Percentiles rank a stretch among this genome's conserved stretches.
Evolutionary conservation across 1,139 yeast species (phyloP).

Genomic region (Suhomyces kunorum): DNA sequence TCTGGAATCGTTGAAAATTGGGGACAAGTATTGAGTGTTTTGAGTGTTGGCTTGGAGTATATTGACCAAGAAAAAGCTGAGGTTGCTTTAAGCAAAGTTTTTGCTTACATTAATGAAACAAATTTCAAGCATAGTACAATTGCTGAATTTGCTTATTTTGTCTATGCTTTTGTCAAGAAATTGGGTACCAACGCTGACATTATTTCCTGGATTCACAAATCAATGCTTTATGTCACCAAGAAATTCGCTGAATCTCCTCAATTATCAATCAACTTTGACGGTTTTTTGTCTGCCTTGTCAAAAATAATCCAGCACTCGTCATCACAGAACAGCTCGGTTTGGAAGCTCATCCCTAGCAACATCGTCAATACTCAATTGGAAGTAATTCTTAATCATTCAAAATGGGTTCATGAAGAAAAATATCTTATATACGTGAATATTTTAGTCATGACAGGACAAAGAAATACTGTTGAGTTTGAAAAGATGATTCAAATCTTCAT

Average conservation of each 20-base stretch:
- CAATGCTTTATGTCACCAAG: slow-evolving; percentile 61
- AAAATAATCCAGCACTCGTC: slow-evolving; percentile 19
- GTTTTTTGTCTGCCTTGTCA: slow-evolving; percentile 26
- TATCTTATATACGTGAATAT: slow-evolving; percentile 46
- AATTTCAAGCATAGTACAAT: slow-evolving; percentile 27
- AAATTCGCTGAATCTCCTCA: slow-evolving; percentile 54
- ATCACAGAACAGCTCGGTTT: slow-evolving; percentile 24
- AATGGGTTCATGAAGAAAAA: slow-evolving; percentile 46
- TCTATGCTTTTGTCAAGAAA: slow-evolving; percentile 17
- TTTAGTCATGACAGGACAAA: slow-evolving; percentile 36
- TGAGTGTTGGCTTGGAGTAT: slow-evolving; percentile 17
- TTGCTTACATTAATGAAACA: slow-evolving; percentile 17
- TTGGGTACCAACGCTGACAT: slow-evolving; percentile 10
- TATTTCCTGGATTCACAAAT: slow-evolving; percentile 47
- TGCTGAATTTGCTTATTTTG: slow-evolving; percentile 27
- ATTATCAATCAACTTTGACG: slow-evolving; percentile 36
- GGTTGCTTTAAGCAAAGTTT: slow-evolving; percentile 16
- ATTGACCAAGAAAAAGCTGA: slow-evolving; percentile 5
- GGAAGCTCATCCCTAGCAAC: slow-evolving; percentile 48
- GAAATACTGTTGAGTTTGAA: slow-evolving; percentile 44
- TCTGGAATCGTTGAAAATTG: slow-evolving; percentile 11
- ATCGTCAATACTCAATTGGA: slow-evolving; percentile 70
- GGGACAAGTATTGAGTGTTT: slow-evolving; percentile 19
- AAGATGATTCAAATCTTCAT: slow-evolving; percentile 67
- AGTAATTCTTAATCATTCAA: slow-evolving; percentile 49